Base-by-base conservation (phyloP, 352 stramenopile species). In the Pythium rishiriense region DNA sequence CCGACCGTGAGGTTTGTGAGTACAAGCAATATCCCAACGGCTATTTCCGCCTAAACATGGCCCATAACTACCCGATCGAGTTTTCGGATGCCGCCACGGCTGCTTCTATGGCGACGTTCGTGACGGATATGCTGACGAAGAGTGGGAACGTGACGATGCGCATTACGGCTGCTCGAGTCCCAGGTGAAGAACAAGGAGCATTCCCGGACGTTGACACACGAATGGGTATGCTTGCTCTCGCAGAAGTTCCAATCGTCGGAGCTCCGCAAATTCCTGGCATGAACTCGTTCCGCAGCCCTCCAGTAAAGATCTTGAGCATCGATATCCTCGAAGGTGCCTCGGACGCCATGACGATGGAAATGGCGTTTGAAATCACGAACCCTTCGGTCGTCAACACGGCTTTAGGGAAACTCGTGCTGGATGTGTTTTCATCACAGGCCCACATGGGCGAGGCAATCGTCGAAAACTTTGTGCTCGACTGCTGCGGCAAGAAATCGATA, bases 31-130 rank as follows among this genome's bases (percentile, higher is more conserved):
- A 72, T 7, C 70, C 76, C 14, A 75, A 57, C 33, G 81, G 79
- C 15, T 71, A 73, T 17, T 93, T 93, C 54, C 78, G 74, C 3
- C 69, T 93, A 41, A 90, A 93, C 41, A 91, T 93, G 84, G 81
- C 66, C 14, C 61, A 76, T 11, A 90, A 73, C 51, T 93, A 93
- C 49, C 68, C 80, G 17, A 79, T 93, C 45, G 62, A 69, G 19
- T 90, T 93, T 55, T 28, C 68, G 6, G 69, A 66, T 14, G 26
- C 58, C 11, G 46, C 68, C n/a, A 59, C 88, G 6, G 74, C 80
- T 25, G 37, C 24, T 14, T 71, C 48, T 1, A 93, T 93, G 84
- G 68, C 78, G 21, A 46, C 37, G 10, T 93, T 93, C 53, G 77
- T 93, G 26, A 61, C 69, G 8, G 54, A 75, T 37, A 70, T 92